Base-by-base conservation (phyloP, 331 rosid genomes). In the Quercus tomentella region DNA sequence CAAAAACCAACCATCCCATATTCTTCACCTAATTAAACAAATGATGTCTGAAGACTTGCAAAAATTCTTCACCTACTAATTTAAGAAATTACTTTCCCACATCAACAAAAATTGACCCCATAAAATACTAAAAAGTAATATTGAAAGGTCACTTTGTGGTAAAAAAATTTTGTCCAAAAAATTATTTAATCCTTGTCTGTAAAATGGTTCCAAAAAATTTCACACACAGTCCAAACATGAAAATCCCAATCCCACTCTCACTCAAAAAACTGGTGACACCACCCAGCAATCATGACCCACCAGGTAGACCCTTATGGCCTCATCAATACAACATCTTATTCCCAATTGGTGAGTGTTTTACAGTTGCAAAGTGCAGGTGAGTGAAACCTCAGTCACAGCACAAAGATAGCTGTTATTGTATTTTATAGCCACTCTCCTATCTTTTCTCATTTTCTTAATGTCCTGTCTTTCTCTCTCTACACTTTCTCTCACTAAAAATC, bases 41-140 rank as follows among this genome's bases (percentile, higher is more conserved):
- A 37, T 35, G 78, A 41, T 69, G 28, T 55, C 31, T 76, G 30
- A 58, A 55, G 56, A 23, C 69, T 45, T 25, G 60, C 80, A 74
- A 60, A 73, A 74, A 67, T 77, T 85, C 85, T 70, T 75, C 74
- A 85, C 88, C 88, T 78, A 85, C 83, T 85, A 65, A 78, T 66
- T 62, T 85, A 56, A 77, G 70, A 61, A 49, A 41, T 71, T 76
- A 69, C 79, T 31, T 49, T 57, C 72, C 72, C 12, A 52, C 72
- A 56, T 83, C 58, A 78, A 82, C 28, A 69, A 49, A 49, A 74
- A 77, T 81, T 77, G 88, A 84, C 85, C 43, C 77, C 70, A 30
- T n/a, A 11, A n/a, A 23, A 17, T 43, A 67, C 57, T 73, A 22
- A 4, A 66, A 67, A 67, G 72, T 67, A 35, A 8, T 10, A 33